A percentile compares a stretch with the other conserved stretches of the same genome.
Conservation (phyloP, 1,139 yeast species). For the Suhomyces choctaworum region DNA sequence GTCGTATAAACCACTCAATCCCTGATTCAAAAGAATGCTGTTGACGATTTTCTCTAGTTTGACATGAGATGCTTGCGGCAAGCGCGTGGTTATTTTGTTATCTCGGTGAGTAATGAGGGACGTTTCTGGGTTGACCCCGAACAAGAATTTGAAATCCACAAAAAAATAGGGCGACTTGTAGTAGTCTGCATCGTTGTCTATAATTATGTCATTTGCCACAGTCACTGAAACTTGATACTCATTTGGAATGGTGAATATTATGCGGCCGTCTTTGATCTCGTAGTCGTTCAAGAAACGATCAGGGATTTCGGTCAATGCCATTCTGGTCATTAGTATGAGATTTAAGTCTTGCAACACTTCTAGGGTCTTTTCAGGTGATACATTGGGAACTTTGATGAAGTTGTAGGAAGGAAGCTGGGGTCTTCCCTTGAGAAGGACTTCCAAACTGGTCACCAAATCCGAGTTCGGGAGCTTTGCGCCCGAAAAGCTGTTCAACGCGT, state of each 20-base stretch:
- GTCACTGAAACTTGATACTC: constrained; percentile 74
- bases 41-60: constrained; percentile 60
- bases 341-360: constrained; percentile 70
- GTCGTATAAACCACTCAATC: constrained; percentile 62
- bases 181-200: constrained; percentile 49
- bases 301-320: constrained; percentile 72
- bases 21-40: constrained; percentile 50
- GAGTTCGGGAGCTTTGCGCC: constrained; percentile 91
- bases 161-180: constrained; percentile 64
- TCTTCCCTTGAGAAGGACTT: constrained; percentile 74
- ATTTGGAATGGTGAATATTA: constrained; percentile 60
- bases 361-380: constrained; percentile 59
- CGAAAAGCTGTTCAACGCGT: constrained; percentile 61
- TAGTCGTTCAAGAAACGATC: constrained; percentile 56
- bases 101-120: constrained; percentile 32
- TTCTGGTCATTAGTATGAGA: constrained; percentile 68
- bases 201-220: constrained; percentile 50
- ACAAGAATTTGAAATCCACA: constrained; percentile 71
- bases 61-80: constrained; percentile 39
- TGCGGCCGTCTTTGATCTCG: constrained; percentile 72
- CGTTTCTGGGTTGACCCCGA: constrained; percentile 46
- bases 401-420: constrained; percentile 74
- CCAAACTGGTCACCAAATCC: constrained; percentile 81
- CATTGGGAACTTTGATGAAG: constrained; percentile 50
- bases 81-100: constrained; percentile 29